Evolutionary conservation across 331 rosid species (phyloP).

Genomic region (Saraca asoca): DNA sequence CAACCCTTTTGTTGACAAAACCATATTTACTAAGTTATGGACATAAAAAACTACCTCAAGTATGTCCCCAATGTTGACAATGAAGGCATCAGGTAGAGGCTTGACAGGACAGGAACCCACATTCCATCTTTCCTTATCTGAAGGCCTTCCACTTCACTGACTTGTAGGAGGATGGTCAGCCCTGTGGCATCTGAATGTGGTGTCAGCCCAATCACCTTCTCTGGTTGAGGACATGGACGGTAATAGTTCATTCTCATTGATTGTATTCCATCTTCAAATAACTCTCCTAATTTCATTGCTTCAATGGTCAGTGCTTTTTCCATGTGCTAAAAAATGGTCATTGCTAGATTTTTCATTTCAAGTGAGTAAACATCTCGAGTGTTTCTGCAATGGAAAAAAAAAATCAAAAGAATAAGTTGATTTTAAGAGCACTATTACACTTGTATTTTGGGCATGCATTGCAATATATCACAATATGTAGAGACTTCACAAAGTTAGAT

Average conservation of each 20-base stretch:
- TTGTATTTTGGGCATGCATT: no score
- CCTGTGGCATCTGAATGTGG: slow-evolving; percentile 32
- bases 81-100: slow-evolving; percentile 26
- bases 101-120: slow-evolving; percentile 25
- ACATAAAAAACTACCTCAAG: slow-evolving; percentile 15
- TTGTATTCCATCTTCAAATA: slow-evolving; percentile 36
- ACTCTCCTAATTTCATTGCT: slow-evolving; percentile 19
- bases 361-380: slow-evolving; percentile 29
- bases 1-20: no score
- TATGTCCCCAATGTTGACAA: slow-evolving; percentile 28
- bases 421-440: neutral
- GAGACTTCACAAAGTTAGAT: no score
- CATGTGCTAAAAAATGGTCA: neutral
- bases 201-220: slow-evolving; percentile 33
- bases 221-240: slow-evolving; percentile 37
- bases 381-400: slow-evolving; percentile 3
- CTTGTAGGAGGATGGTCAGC: slow-evolving; percentile 3
- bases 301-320: slow-evolving; percentile 32
- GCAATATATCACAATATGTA: no score
- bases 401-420: neutral
- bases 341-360: slow-evolving; percentile 16
- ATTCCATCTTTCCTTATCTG: slow-evolving; percentile 27
- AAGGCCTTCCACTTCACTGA: slow-evolving; percentile 32
- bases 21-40: neutral
- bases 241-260: slow-evolving; percentile 40